phyloP scores from a whole-genome alignment of 73 alveolate species.

The Uronychia setigera region DNA sequence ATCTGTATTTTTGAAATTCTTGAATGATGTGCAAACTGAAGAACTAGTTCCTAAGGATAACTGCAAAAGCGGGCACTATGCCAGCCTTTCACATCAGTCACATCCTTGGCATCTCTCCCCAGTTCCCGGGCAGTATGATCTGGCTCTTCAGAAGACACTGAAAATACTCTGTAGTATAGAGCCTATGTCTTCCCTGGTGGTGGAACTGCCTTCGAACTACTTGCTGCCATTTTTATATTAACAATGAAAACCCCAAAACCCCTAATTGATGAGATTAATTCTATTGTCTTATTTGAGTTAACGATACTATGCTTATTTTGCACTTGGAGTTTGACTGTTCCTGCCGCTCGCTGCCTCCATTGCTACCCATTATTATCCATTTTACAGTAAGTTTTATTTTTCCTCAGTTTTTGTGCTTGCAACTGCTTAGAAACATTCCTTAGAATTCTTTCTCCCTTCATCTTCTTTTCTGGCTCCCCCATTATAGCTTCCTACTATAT shows the following conservation, averaged over 20 bases:
- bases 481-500: no score
- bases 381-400: background rate
- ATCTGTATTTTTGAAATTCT: background rate
- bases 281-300: no score
- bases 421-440: slow-evolving; percentile 50
- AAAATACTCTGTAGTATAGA: background rate
- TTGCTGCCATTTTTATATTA: no score
- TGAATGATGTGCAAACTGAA: background rate
- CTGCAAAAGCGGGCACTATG: background rate
- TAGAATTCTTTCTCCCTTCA: slow-evolving; percentile 55
- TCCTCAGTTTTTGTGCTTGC: slow-evolving; percentile 4
- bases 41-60: background rate
- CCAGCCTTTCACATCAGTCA: background rate
- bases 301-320: no score
- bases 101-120: background rate
- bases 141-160: background rate
- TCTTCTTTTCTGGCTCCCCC: slow-evolving; percentile 51
- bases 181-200: no score
- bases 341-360: no score
- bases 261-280: no score
- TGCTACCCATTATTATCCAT: no score
- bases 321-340: no score
- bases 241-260: no score
- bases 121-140: background rate
- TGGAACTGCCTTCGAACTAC: no score